Percentiles rank a stretch among this genome's conserved stretches.
Evolutionary conservation across 352 stramenopile genomes (phyloP).

Genomic region (Pythium utonaiense): DNA sequence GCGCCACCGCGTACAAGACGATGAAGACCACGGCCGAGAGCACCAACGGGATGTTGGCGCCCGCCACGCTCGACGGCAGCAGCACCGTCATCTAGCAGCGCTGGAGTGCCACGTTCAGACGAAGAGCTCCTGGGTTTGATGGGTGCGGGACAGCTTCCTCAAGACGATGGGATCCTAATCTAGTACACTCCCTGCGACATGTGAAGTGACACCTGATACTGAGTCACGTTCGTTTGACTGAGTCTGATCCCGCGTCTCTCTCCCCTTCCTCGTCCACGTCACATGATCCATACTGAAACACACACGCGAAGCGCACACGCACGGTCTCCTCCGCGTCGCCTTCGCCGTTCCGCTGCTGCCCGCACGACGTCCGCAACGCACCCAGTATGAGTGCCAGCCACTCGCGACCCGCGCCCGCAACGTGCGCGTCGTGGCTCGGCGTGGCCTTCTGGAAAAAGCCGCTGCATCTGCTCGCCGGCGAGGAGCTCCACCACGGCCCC

Average conservation of each 20-base stretch:
- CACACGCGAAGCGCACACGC: not conserved
- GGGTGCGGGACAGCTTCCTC: not conserved
- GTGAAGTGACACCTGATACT: not conserved
- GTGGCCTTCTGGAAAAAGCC: constrained; percentile 80
- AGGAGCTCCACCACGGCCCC: constrained; percentile 10
- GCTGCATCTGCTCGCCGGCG: constrained; percentile 36
- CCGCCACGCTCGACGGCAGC: constrained; percentile 56
- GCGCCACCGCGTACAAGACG: constrained; percentile 33
- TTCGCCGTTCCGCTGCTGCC: not conserved
- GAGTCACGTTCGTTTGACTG: constrained; percentile 8
- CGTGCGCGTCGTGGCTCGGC: constrained; percentile 27
- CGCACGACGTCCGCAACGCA: not conserved
- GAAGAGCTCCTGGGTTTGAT: no score
- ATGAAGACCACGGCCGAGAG: constrained; percentile 23
- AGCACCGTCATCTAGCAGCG: constrained; percentile 57
- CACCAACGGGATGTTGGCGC: constrained; percentile 70
- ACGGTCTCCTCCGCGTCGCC: not conserved
- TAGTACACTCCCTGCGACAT: not conserved
- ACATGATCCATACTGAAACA: not conserved
- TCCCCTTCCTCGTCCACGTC: not conserved
- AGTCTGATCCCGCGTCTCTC: not conserved
- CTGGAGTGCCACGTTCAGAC: not conserved
- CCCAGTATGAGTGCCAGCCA: not conserved
- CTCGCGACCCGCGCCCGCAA: constrained; percentile 7
- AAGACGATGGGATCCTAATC: not conserved